Evolutionary conservation across 495 filamentous ascomycete species (phyloP).

Genomic region (Umbilicaria muhlenbergii): DNA sequence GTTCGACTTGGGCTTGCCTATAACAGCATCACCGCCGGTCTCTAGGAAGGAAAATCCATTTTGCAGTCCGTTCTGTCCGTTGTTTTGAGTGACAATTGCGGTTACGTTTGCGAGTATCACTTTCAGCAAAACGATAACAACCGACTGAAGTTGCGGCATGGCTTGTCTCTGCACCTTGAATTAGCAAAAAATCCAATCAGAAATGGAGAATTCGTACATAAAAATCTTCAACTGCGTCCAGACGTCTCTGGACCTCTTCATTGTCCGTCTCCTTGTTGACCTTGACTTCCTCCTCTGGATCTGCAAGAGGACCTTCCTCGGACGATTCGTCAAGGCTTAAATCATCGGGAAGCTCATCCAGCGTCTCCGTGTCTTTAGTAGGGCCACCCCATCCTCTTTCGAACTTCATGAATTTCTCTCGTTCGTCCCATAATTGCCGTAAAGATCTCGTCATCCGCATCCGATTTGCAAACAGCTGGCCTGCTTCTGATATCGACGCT

Average conservation of each 20-base stretch:
- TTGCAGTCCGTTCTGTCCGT: conserved; percentile 28
- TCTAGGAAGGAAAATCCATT: conserved; percentile 23
- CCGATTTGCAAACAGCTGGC: conserved; percentile 72
- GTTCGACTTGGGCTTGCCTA: conserved; percentile 15
- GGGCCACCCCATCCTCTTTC: conserved; percentile 69
- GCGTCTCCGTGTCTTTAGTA: conserved; percentile 18
- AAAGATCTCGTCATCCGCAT: conserved; percentile 84
- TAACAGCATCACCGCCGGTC: conserved; percentile 4
- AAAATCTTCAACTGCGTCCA: conserved; percentile 63
- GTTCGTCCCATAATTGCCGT: conserved; percentile 86
- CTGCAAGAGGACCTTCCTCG: conserved; percentile 13
- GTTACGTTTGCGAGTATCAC: conserved; percentile 66
- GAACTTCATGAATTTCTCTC: conserved; percentile 77
- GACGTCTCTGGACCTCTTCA: conserved; percentile 40
- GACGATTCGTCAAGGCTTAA: conserved; percentile 27
- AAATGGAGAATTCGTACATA: conserved; percentile 46
- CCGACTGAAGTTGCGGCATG: conserved; percentile 73
- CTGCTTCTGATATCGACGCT: conserved; percentile 87
- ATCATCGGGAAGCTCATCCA: conserved; percentile 33
- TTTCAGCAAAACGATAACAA: conserved; percentile 88
- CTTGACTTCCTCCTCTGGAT: conserved; percentile 15
- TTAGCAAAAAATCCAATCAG: conserved; percentile 10
- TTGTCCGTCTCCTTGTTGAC: conserved; percentile 41
- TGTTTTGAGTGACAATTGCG: conserved; percentile 35
- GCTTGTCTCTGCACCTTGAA: conserved; percentile 40